A percentile compares a stretch with the other conserved stretches of the same genome.
Conservation (phyloP, 768 basidiomycete species). For the Clathrus columnatus region DNA sequence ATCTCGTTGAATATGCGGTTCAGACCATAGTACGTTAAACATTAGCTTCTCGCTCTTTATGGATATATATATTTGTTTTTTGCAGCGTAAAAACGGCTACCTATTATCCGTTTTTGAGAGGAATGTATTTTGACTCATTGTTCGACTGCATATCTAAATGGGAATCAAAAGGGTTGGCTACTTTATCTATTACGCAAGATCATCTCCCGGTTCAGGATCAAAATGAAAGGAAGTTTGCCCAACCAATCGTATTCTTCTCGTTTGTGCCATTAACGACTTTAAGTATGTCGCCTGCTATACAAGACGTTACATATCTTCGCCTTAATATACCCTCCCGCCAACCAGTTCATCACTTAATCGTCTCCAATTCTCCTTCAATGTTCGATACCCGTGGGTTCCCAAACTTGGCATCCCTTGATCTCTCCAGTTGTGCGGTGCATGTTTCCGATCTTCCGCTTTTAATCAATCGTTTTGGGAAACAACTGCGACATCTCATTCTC, state of each 20-base stretch:
- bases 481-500: constrained; percentile 56
- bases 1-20: constrained; percentile 58
- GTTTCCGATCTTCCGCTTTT: constrained; percentile 45
- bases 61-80: background rate
- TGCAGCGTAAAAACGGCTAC: constrained; percentile 59
- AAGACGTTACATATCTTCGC: constrained; percentile 44
- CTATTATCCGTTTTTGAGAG: constrained; percentile 81
- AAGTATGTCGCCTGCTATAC: constrained; percentile 34
- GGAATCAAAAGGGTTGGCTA: constrained; percentile 36
- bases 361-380: constrained; percentile 12
- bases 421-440: constrained; percentile 59
- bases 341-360: constrained; percentile 35
- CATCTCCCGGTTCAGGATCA: constrained; percentile 26
- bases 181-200: constrained; percentile 61
- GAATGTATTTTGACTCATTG: constrained; percentile 76
- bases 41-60: constrained; percentile 1
- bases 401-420: constrained; percentile 54
- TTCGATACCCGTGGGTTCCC: constrained; percentile 30
- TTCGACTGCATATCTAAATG: constrained; percentile 56
- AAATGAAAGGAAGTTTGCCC: constrained; percentile 45
- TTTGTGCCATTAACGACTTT: constrained; percentile 42
- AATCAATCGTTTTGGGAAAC: constrained; percentile 35
- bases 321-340: constrained; percentile 67
- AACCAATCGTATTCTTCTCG: constrained; percentile 81
- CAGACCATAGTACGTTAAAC: constrained; percentile 63